phyloP scores from a whole-genome alignment of 345 rosid genomes.

The Hibiscus trionum region DNA sequence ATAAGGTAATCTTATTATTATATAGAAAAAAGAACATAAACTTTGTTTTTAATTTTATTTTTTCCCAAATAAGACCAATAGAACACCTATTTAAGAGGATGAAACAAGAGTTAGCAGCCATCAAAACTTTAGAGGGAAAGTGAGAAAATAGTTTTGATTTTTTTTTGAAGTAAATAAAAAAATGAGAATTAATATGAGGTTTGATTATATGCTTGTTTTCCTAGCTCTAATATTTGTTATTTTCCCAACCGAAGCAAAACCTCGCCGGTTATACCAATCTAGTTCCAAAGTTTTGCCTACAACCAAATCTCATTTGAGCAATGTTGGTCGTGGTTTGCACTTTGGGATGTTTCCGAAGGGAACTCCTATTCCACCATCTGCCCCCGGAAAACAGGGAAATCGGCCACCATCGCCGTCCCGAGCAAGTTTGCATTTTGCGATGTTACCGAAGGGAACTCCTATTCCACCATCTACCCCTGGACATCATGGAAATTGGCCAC shows the following conservation, averaged over 20 bases:
- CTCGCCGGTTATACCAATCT: neutral
- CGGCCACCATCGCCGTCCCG: neutral
- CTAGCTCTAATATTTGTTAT: neutral
- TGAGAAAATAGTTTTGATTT: too few relatives aligned
- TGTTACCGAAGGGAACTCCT: neutral
- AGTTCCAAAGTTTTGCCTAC: too few relatives aligned
- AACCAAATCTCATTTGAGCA: neutral
- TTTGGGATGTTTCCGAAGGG: neutral
- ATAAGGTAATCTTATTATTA: too few relatives aligned
- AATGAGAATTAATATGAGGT: neutral
- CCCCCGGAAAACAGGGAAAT: neutral
- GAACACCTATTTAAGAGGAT: too few relatives aligned
- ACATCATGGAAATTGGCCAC: too few relatives aligned
- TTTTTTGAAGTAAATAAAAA: neutral
- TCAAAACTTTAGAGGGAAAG: too few relatives aligned
- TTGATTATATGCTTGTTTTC: neutral
- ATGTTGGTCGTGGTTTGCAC: neutral
- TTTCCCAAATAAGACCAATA: too few relatives aligned
- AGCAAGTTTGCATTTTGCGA: too few relatives aligned
- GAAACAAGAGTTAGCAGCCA: too few relatives aligned
- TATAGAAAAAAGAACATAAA: too few relatives aligned
- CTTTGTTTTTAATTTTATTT: too few relatives aligned
- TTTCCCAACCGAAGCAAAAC: neutral
- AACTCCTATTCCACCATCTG: neutral
- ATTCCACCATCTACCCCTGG: neutral